Conservation (phyloP, 768 basidiomycete genomes). For the Hemileccinum impolitum region DNA sequence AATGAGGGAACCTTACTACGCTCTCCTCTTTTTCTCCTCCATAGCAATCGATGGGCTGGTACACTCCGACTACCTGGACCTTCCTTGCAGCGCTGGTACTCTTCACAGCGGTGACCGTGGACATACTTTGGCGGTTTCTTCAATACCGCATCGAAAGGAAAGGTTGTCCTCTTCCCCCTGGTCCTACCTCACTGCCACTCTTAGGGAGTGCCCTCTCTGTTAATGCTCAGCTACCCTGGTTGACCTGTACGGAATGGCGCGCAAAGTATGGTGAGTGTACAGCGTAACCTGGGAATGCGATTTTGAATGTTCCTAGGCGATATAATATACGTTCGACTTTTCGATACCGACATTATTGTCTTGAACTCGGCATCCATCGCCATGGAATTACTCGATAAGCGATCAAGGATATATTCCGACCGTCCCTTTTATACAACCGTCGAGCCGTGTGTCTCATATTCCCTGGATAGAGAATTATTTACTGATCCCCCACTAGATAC, state of each 20-base stretch:
- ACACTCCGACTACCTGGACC: not conserved
- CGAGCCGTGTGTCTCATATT: slow-evolving; percentile 1
- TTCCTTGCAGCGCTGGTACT: not conserved
- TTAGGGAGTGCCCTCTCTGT: not conserved
- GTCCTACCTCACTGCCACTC: slow-evolving; percentile 1
- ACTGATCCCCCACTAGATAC: not conserved
- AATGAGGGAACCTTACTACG: no score
- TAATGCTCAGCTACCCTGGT: not conserved
- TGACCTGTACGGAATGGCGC: slow-evolving; percentile 7
- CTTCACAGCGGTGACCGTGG: not conserved
- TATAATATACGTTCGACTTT: slow-evolving; percentile 43
- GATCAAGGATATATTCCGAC: slow-evolving; percentile 46
- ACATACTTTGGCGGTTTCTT: not conserved
- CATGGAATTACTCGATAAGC: slow-evolving; percentile 43
- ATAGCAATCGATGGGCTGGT: not conserved
- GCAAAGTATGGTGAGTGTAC: slow-evolving; percentile 3
- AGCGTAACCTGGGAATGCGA: not conserved
- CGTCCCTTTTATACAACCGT: slow-evolving; percentile 34
- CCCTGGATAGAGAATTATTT: no score
- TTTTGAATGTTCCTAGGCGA: slow-evolving; percentile 27
- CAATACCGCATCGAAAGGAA: not conserved
- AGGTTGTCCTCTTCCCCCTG: slow-evolving; percentile 4
- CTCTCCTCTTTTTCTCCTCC: not conserved
- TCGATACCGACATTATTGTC: slow-evolving; percentile 42
- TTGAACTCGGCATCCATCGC: slow-evolving; percentile 41